Percentiles rank a stretch among this genome's conserved stretches.
These are phyloP conservation scores for Perilla frutescens DNA, from an alignment of 257 asterid genomes.

Conservation along the genomic window DNA sequence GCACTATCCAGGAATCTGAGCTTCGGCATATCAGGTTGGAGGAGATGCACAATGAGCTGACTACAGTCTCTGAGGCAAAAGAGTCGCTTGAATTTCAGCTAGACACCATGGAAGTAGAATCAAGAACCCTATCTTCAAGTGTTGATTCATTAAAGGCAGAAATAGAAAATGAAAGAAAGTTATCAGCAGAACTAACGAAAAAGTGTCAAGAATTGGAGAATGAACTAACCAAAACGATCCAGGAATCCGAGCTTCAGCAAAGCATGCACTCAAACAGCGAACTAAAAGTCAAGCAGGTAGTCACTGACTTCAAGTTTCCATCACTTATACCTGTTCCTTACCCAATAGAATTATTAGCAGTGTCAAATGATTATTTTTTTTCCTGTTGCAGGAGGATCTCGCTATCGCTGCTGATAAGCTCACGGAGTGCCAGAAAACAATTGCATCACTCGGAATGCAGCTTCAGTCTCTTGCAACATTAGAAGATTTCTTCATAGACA, in stretches of 20 bases:
- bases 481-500: constrained; percentile 84
- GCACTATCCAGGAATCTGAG: constrained; percentile 34
- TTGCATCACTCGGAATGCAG: constrained; percentile 83
- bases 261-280: constrained; percentile 48
- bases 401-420: constrained; percentile 85
- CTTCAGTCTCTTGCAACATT: constrained; percentile 77
- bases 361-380: neutral
- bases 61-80: constrained; percentile 48
- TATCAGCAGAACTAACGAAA: constrained; percentile 46
- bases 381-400: constrained; percentile 65
- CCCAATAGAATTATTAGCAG: neutral
- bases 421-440: constrained; percentile 83
- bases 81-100: constrained; percentile 64
- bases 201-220: constrained; percentile 61
- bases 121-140: constrained; percentile 52
- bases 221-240: constrained; percentile 48
- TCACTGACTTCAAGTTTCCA: neutral
- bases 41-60: constrained; percentile 55
- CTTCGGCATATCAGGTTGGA: constrained; percentile 41
- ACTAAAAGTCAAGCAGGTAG: constrained; percentile 69
- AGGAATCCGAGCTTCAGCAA: constrained; percentile 55
- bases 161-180: constrained; percentile 46
- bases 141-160: constrained; percentile 48
- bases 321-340: neutral
- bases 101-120: constrained; percentile 57